Conservation (phyloP, 1,284 basidiomycete genomes). For the Macrocybe sp. region DNA sequence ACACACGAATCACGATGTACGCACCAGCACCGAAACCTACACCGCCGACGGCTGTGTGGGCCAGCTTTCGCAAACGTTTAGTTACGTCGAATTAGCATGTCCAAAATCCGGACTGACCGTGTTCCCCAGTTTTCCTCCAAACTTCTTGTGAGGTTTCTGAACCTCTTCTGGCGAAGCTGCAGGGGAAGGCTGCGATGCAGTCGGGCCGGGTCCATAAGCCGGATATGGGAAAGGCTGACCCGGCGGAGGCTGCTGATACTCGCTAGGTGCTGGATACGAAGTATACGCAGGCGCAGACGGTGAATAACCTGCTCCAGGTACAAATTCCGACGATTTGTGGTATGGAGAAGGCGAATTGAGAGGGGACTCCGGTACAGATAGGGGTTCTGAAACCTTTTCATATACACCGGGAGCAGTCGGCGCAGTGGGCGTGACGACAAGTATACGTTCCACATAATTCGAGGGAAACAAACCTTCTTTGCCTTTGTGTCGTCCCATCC, state of each 20-base stretch:
- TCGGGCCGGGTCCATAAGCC: conserved; percentile 15
- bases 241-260: too few species aligned
- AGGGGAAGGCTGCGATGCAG: conserved; percentile 21
- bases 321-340: conserved; percentile 32
- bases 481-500: conserved; percentile 45
- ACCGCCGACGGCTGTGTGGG: conserved; percentile 54
- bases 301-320: conserved; percentile 29
- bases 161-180: conserved; percentile 32
- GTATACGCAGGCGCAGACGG: conserved; percentile 16
- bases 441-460: conserved; percentile 49
- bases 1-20: conserved; percentile 6
- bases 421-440: conserved; percentile 16
- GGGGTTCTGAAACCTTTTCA: too few species aligned
- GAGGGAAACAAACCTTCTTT: conserved; percentile 54
- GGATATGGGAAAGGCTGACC: too few species aligned
- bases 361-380: conserved; percentile 15
- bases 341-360: conserved; percentile 24
- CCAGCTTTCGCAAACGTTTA: conserved; percentile 34
- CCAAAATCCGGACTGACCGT: conserved; percentile 37
- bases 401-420: conserved; percentile 16
- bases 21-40: conserved; percentile 60
- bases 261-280: too few species aligned
- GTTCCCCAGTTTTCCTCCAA: conserved; percentile 47
- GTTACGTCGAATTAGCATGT: conserved; percentile 1
- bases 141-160: conserved; percentile 55